A percentile compares a stretch with the other conserved stretches of the same genome.
Conservation (phyloP, 2,329 filamentous ascomycete species). For the Nigrospora oryzae region DNA sequence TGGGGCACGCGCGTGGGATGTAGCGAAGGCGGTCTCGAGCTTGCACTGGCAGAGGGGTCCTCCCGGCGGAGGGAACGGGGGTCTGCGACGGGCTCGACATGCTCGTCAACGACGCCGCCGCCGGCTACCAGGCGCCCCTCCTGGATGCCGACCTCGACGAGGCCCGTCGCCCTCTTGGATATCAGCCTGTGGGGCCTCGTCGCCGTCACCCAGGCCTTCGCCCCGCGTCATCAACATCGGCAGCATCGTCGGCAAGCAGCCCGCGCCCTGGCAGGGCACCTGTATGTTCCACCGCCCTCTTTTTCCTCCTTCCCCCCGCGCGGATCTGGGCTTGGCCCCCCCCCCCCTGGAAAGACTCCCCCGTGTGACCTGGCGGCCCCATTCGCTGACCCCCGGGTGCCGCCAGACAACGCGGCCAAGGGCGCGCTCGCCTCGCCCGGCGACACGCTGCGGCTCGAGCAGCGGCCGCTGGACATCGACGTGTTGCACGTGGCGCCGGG, state of each 20-base stretch:
- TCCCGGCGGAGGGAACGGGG: slow-evolving; percentile 26
- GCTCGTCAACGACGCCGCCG: slow-evolving; percentile 34
- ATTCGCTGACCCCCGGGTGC: neutral
- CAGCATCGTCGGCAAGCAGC: slow-evolving; percentile 21
- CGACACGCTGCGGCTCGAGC: slow-evolving; percentile 30
- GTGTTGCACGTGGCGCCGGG: slow-evolving; percentile 24
- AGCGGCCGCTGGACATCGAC: slow-evolving; percentile 22
- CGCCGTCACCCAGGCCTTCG: slow-evolving; percentile 27
- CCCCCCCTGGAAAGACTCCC: too few relatives aligned
- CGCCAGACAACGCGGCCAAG: slow-evolving; percentile 30
- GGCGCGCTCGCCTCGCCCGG: slow-evolving; percentile 28
- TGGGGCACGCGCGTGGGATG: too few relatives aligned
- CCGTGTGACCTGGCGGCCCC: neutral
- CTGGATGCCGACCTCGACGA: slow-evolving; percentile 21
- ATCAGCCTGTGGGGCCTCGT: slow-evolving; percentile 23
- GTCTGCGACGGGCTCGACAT: slow-evolving; percentile 32
- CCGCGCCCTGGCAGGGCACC: slow-evolving; percentile 24
- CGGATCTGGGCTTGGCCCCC: too few relatives aligned
- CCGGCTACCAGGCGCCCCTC: slow-evolving; percentile 19
- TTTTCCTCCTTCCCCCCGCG: neutral
- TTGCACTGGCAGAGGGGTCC: slow-evolving; percentile 28
- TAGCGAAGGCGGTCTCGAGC: slow-evolving; percentile 29
- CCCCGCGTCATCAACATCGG: slow-evolving; percentile 30
- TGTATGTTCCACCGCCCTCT: slow-evolving; percentile 10
- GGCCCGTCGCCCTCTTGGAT: slow-evolving; percentile 10